These are phyloP conservation scores for Fusarium brevicatenulatum DNA, from an alignment of 2,329 filamentous ascomycete species.

Conservation along the genomic window DNA sequence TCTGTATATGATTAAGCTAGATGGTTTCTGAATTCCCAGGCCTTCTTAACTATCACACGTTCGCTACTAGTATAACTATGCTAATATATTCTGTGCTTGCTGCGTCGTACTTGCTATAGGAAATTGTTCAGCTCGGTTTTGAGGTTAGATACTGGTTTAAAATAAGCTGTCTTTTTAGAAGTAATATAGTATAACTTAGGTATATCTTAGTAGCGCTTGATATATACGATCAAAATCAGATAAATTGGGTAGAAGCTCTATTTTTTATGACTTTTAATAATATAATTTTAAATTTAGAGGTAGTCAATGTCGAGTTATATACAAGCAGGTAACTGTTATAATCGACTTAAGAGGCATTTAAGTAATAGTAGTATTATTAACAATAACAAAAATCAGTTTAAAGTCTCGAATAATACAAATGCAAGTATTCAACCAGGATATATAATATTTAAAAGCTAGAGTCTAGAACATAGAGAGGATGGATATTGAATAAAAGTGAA, in stretches of 20 bases:
- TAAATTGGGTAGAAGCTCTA: too few species aligned
- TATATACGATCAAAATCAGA: neutral
- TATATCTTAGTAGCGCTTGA: neutral
- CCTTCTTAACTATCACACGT: too few species aligned
- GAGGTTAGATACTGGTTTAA: neutral
- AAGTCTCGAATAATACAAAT: too few species aligned
- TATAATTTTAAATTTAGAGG: neutral
- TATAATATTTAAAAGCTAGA: neutral
- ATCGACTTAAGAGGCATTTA: too few species aligned
- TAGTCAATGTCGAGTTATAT: neutral
- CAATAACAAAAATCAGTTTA: neutral
- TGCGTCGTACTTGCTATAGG: too few species aligned
- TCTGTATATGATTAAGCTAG: neutral
- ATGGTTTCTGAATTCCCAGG: too few species aligned
- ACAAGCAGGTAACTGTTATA: fast-evolving
- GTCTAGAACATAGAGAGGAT: neutral
- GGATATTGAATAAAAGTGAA: neutral
- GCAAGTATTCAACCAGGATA: neutral
- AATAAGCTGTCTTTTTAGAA: neutral
- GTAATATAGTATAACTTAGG: neutral
- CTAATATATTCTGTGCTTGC: neutral
- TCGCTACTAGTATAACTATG: too few species aligned
- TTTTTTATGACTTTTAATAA: neutral
- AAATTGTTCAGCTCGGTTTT: too few species aligned
- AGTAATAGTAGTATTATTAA: neutral